A percentile compares a stretch with the other conserved stretches of the same genome.
Evolutionary conservation across 441 rosid species (phyloP).

Genomic region (Eruca vesicaria): DNA sequence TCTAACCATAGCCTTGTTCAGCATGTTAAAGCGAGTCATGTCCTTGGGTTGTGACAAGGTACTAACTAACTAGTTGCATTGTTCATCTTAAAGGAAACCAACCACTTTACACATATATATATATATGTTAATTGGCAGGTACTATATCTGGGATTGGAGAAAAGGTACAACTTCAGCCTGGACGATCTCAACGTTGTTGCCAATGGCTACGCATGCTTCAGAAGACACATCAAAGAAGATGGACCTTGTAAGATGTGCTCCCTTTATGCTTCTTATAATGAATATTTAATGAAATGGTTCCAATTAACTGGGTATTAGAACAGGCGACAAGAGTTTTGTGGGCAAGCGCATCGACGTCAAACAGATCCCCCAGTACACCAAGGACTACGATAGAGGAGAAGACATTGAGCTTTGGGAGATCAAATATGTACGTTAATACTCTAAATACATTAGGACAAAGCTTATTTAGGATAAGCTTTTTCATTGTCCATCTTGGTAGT

Average conservation of each 20-base stretch:
- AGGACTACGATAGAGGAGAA: constrained; percentile 62
- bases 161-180: constrained; percentile 86
- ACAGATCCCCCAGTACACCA: constrained; percentile 53
- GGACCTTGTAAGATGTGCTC: constrained; percentile 21
- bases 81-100: neutral
- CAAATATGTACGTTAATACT: constrained; percentile 25
- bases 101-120: neutral
- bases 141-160: constrained; percentile 80
- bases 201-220: constrained; percentile 76
- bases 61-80: constrained; percentile 38
- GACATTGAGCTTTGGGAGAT: constrained; percentile 88
- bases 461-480: neutral
- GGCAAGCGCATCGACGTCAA: constrained; percentile 59
- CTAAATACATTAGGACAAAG: no score
- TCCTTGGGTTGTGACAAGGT: constrained; percentile 61
- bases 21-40: constrained; percentile 51
- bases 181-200: constrained; percentile 69
- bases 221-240: constrained; percentile 51
- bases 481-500: neutral
- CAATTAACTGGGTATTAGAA: neutral
- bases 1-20: constrained; percentile 58
- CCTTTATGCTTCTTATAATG: neutral
- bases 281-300: neutral
- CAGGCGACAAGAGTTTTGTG: constrained; percentile 40
- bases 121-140: constrained; percentile 40